Percentiles rank a stretch among this genome's conserved stretches.
phyloP scores from a whole-genome alignment of 106 monocot genomes.

The Iris macrosiphon region DNA sequence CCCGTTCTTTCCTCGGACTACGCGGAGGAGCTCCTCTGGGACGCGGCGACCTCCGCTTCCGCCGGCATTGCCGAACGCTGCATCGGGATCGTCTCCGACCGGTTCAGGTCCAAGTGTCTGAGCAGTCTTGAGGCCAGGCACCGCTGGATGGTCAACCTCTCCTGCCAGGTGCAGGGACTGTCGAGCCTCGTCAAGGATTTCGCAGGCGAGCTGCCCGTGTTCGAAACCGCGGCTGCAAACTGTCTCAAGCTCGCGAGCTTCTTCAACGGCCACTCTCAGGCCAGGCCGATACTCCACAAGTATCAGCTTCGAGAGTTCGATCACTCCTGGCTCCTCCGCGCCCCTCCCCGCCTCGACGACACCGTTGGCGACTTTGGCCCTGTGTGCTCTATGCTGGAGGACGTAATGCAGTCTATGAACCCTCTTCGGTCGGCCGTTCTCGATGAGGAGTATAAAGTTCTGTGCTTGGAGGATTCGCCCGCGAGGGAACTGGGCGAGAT shows the following conservation, averaged over 20 bases:
- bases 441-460: slow-evolving; percentile 36
- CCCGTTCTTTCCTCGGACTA: slow-evolving; percentile 28
- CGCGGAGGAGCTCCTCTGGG: slow-evolving; percentile 41
- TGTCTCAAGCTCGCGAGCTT: slow-evolving; percentile 30
- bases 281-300: slow-evolving; percentile 26
- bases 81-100: slow-evolving; percentile 28
- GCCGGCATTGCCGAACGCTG: slow-evolving; percentile 16
- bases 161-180: slow-evolving; percentile 43
- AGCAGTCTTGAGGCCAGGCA: slow-evolving; percentile 37
- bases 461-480: slow-evolving; percentile 17
- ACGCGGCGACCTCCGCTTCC: slow-evolving; percentile 9
- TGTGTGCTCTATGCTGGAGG: slow-evolving; percentile 43
- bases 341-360: neutral
- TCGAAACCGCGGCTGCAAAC: slow-evolving; percentile 22
- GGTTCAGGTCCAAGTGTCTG: slow-evolving; percentile 37
- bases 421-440: slow-evolving; percentile 21
- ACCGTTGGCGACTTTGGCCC: slow-evolving; percentile 9
- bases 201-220: slow-evolving; percentile 14
- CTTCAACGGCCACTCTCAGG: slow-evolving; percentile 38
- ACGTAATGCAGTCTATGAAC: slow-evolving; percentile 19
- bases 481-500: slow-evolving; percentile 25
- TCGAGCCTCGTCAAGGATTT: slow-evolving; percentile 36
- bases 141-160: slow-evolving; percentile 54
- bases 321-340: slow-evolving; percentile 24
- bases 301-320: slow-evolving; percentile 39